Evolutionary conservation across 768 basidiomycete genomes (phyloP).

Genomic region (Melanogaster broomeanus): DNA sequence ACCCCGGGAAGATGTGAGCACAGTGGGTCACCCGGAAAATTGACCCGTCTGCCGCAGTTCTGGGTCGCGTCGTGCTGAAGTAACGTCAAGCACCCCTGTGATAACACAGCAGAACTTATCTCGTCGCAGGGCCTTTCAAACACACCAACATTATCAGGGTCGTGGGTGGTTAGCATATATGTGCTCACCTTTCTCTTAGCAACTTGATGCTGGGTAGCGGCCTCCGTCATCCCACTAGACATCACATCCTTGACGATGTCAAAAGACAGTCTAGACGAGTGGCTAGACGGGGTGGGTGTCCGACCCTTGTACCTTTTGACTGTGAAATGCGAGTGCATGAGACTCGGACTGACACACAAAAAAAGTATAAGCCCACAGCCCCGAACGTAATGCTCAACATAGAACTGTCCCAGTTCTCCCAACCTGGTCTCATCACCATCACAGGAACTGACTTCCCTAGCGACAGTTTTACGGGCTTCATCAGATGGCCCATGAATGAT

Average conservation of each 20-base stretch:
- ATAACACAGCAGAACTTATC: too few relatives aligned
- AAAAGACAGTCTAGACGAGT: conserved; percentile 19
- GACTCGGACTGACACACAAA: too few relatives aligned
- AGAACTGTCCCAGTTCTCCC: neutral
- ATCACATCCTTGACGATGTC: neutral
- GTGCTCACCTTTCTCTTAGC: too few relatives aligned
- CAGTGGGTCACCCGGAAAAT: too few relatives aligned
- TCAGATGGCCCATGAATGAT: neutral
- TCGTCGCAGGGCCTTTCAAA: too few relatives aligned
- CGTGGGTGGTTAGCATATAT: too few relatives aligned
- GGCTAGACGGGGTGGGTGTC: conserved; percentile 19
- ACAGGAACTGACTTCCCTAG: neutral
- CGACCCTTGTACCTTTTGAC: conserved; percentile 15
- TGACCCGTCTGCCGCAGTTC: too few relatives aligned
- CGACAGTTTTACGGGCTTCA: neutral
- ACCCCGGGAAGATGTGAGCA: too few relatives aligned
- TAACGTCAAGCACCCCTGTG: too few relatives aligned
- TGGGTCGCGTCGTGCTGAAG: too few relatives aligned
- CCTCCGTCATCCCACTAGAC: neutral
- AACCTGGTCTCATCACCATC: neutral
- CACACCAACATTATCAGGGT: too few relatives aligned
- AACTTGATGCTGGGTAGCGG: neutral
- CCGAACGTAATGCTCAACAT: neutral
- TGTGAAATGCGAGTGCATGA: neutral
- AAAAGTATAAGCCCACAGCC: neutral